Percentiles rank a stretch among this genome's conserved stretches.
Conservation (phyloP, 371 early-diverging fungal genomes). For the Syncephalis fuscata region DNA sequence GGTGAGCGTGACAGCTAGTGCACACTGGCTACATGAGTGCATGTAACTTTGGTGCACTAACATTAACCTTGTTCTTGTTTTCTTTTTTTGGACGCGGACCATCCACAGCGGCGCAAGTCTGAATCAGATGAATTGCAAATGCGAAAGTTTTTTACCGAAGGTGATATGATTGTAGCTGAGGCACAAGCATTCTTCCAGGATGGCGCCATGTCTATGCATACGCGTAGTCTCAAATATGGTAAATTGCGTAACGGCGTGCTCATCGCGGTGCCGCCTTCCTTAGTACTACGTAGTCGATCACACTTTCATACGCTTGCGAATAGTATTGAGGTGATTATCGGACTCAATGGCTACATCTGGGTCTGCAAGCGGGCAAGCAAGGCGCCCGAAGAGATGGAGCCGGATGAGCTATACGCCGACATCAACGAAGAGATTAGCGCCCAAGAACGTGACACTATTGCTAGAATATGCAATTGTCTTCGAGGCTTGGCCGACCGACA, state of each 20-base stretch:
- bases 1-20: conserved; percentile 25
- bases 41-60: not conserved
- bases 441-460: conserved; percentile 53
- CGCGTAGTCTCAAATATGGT: conserved; percentile 91
- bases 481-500: conserved; percentile 52
- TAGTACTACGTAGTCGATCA: conserved; percentile 80
- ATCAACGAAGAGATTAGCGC: conserved; percentile 48
- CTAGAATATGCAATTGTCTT: conserved; percentile 77
- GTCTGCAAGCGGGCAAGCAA: conserved; percentile 61
- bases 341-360: conserved; percentile 96
- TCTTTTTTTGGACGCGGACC: not conserved
- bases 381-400: conserved; percentile 24
- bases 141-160: conserved; percentile 90
- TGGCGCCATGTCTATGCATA: conserved; percentile 86
- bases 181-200: conserved; percentile 83
- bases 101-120: conserved; percentile 88
- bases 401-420: conserved; percentile 58
- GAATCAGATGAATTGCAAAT: conserved; percentile 98
- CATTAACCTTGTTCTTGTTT: not conserved
- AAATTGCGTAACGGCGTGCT: conserved; percentile 89
- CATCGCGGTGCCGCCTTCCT: conserved; percentile 63
- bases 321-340: conserved; percentile 85
- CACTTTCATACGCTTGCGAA: conserved; percentile 79
- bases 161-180: conserved; percentile 95
- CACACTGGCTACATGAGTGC: not conserved